Percentiles rank a stretch among this genome's conserved stretches.
Evolutionary conservation across 306 rosid species (phyloP).

Genomic region (Dryas alaskensis): DNA sequence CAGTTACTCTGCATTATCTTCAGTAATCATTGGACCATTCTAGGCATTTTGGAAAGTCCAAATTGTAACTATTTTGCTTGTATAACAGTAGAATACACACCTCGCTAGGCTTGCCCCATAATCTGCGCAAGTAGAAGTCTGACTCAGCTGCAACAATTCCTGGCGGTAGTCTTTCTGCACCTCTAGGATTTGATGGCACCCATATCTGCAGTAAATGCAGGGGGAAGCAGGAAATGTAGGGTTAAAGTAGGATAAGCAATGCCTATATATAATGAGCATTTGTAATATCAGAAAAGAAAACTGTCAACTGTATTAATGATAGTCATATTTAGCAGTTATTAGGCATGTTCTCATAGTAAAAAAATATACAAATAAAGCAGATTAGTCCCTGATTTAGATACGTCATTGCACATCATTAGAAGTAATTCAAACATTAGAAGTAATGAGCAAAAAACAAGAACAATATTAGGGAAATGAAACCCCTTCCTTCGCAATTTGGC

Average conservation of each 20-base stretch:
- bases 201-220: slow-evolving; percentile 62
- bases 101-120: slow-evolving; percentile 96
- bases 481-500: not conserved
- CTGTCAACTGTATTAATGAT: not conserved
- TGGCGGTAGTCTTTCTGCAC: slow-evolving; percentile 89
- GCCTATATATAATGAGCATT: not conserved
- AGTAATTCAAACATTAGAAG: not conserved
- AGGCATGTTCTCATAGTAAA: not conserved
- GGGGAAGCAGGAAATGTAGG: not conserved
- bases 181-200: slow-evolving; percentile 93
- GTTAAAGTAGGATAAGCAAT: not conserved
- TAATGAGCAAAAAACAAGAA: not conserved
- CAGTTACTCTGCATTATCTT: not conserved
- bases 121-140: slow-evolving; percentile 78
- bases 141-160: slow-evolving; percentile 75
- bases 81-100: slow-evolving; percentile 42
- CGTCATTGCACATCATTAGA: not conserved
- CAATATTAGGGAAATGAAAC: not conserved
- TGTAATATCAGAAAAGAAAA: not conserved
- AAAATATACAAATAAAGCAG: not conserved
- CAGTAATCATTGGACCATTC: not conserved
- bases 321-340: not conserved
- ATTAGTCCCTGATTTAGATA: not conserved
- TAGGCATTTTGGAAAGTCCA: not conserved
- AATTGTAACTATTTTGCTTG: not conserved